Percentiles rank a stretch among this genome's conserved stretches.
These are phyloP conservation scores for Rugosomyces carneus DNA, from an alignment of 1,284 basidiomycete genomes.

Conservation along the genomic window DNA sequence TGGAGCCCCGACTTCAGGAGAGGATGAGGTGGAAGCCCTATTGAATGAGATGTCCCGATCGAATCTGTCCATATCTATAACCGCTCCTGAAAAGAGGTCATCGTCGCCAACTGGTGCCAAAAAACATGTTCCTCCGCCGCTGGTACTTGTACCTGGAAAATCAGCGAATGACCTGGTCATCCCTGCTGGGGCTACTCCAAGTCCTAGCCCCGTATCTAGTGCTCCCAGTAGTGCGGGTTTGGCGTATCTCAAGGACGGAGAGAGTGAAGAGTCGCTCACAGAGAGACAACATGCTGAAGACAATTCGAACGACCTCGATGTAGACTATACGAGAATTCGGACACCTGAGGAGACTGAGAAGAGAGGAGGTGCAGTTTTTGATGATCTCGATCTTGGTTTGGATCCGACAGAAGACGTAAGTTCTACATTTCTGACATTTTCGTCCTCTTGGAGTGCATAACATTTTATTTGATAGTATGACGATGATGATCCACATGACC, in stretches of 20 bases:
- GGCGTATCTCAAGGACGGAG: slow-evolving; percentile 27
- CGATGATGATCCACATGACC: slow-evolving; percentile 62
- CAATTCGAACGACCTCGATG: slow-evolving; percentile 25
- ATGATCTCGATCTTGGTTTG: slow-evolving; percentile 64
- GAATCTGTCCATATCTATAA: slow-evolving; percentile 24
- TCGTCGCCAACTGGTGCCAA: slow-evolving; percentile 23
- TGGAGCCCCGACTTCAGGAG: slow-evolving; percentile 32
- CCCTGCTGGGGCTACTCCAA: slow-evolving; percentile 18
- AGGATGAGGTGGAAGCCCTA: slow-evolving; percentile 42
- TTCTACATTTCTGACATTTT: slow-evolving; percentile 16
- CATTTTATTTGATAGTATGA: slow-evolving; percentile 43
- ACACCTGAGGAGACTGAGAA: slow-evolving; percentile 51
- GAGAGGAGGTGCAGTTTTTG: slow-evolving; percentile 62
- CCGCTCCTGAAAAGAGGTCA: slow-evolving; percentile 22
- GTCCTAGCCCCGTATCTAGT: slow-evolving; percentile 16
- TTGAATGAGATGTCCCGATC: slow-evolving; percentile 37
- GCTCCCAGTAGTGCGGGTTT: slow-evolving; percentile 21
- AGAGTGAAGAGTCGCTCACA: slow-evolving; percentile 15
- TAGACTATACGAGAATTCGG: slow-evolving; percentile 31
- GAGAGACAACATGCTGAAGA: slow-evolving; percentile 19
- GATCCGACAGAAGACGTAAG: slow-evolving; percentile 45
- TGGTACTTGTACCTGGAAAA: slow-evolving; percentile 36
- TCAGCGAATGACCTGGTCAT: slow-evolving; percentile 21
- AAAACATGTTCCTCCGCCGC: slow-evolving; percentile 43
- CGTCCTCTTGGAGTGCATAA: slow-evolving; percentile 3